Base-by-base conservation (phyloP, 306 rosid genomes). In the Quercus robur region DNA sequence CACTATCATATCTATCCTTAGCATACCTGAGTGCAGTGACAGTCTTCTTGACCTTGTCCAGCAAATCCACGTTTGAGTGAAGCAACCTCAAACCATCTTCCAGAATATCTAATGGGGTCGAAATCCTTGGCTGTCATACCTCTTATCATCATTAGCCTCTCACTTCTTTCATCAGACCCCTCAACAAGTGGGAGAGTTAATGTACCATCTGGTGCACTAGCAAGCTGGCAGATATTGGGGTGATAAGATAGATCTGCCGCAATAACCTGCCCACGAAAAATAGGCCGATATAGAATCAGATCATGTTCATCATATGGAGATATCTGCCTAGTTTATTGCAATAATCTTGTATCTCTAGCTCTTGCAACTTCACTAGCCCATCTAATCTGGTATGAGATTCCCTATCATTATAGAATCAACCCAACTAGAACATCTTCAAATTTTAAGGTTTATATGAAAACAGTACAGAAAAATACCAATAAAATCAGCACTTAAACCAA, bases 61-160 rank as follows among this genome's bases (percentile, higher is more conserved):
- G 98, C 97, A 71, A 95, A 95, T 83, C 99, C 99, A n/a, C 97
- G 79, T 86, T 95, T 95, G 63, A 93, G 99, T 1, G 99, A 95
- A 81, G 99, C 97, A 77, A 95, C 98, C 88, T 95, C 99, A 78
- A 91, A 95, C 99, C 99, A 95, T 86, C 99, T 93, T 70, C 99
- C 99, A 6, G 97, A 90, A 80, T 95, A 95, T 80, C 91, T 84
- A 55, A 82, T 28, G 25, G 99, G 97, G 83, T 94, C 92, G 63
- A 94, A 94, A 81, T 89, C 41, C 31, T 89, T 90, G 75, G 97
- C 90, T 20, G 99, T 87, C 98, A 95, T 93, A 35, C 97, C 99
- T 85, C 94, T 90, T 94, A 93, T 95, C 97, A 91, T 91, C 98
- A 95, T 95, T 69, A 86, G 82, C 82, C 52, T 88, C 73, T 82